Conservation (phyloP, 139 green algal species). For the Closterium sp. region DNA sequence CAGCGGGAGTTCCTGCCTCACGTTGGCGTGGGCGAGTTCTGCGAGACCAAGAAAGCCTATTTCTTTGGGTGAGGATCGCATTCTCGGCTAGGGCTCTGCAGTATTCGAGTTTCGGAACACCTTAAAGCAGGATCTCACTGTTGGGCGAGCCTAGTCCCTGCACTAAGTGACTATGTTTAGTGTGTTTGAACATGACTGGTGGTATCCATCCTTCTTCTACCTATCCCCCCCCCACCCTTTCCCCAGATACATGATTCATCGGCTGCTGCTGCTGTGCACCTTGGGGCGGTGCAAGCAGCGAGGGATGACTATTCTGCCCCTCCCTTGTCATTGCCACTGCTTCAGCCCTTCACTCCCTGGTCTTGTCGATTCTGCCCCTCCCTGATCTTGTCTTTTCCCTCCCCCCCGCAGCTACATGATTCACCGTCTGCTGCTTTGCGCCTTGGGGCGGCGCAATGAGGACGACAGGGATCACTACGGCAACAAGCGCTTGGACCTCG, state of each 20-base stretch:
- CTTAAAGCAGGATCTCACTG: background rate
- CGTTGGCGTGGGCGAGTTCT: constrained; percentile 59
- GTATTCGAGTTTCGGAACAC: background rate
- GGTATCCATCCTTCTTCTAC: no score
- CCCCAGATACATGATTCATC: constrained; percentile 61
- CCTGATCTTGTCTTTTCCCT: background rate
- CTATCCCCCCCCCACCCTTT: no score
- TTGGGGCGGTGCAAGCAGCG: constrained; percentile 34
- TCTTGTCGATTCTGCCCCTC: background rate
- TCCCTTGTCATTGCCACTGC: no score
- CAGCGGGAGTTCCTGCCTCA: constrained; percentile 65
- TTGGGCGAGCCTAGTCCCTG: background rate
- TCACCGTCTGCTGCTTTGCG: constrained; percentile 58
- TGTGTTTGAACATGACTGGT: no score
- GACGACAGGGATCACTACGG: constrained; percentile 97
- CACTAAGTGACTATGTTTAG: no score
- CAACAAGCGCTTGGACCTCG: constrained; percentile 93
- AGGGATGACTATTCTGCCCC: no score
- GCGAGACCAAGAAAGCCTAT: constrained; percentile 63
- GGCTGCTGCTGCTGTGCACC: constrained; percentile 54
- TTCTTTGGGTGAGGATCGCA: constrained; percentile 26
- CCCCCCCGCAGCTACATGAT: constrained; percentile 56
- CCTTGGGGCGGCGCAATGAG: constrained; percentile 53
- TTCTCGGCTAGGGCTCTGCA: background rate
- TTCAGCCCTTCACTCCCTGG: no score